Evolutionary conservation across 495 filamentous ascomycete species (phyloP), one percentile per base, ranked within the genome.

Genomic region (Hyaloscypha hepaticicola): DNA sequence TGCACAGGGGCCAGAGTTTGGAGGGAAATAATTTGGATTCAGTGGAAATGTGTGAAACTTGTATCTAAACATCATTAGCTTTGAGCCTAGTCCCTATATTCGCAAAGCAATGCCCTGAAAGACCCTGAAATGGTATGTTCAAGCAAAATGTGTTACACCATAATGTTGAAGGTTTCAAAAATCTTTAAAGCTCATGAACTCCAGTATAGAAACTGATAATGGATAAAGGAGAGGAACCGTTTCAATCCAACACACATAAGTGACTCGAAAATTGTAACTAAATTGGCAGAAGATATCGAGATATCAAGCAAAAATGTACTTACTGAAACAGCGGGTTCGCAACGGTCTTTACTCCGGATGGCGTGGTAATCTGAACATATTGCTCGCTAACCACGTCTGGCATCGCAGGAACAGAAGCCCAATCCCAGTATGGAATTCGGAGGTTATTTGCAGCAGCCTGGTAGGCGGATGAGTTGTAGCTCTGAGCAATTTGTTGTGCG

Each of bases 351-450:
- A 52, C 49, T 68, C 72, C 67, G 65, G 57, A 68, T 64, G 67
- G 77, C n/a, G 74, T 79, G 62, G 74, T 75, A 60, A 83, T 74
- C 19, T 59, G 68, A 29, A 83, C 74, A 9, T 28, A 73, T 0
- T 75, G 66, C 57, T 75, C 61, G 45, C 67, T 75, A 66, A 77
- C 45, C 60, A 66, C 50, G 24, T 60, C 66, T n/a, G 75, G 75
- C 61, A 76, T 75, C 34, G 66, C 73, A 60, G 77, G 63, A 53
- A 72, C 77, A 21, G 70, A 69, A 5, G 78, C 81, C 83, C 84
- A 87, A 72, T 87, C 84, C 76, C 82, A 87, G 66, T 81, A 87
- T 3, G 83, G 83, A 11, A 83, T 62, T 9, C 83, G 76, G 60
- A 84, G 78, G 5, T 75, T 73, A 22, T 74, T 66, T 31, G 83